Conservation (phyloP, 75 land plant species). For the Pinus tabuliformis region DNA sequence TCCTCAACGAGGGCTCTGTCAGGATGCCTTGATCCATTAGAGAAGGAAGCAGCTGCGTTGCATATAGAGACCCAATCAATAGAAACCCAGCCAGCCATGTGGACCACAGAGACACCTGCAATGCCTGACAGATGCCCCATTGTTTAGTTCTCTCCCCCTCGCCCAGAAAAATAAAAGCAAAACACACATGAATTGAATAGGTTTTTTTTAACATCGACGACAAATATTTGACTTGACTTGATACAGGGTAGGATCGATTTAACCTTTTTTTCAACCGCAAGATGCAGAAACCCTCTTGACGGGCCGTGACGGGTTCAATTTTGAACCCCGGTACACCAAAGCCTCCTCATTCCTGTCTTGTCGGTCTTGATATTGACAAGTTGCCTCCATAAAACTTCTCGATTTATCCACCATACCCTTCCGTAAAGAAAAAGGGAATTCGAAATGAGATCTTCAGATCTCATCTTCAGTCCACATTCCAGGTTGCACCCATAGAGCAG, state of each 20-base stretch:
- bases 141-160: not conserved
- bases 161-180: not conserved
- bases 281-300: not conserved
- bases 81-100: constrained; percentile 44
- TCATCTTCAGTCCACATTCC: too few species aligned
- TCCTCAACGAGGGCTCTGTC: too few species aligned
- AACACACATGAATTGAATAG: not conserved
- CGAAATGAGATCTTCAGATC: too few species aligned
- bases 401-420: too few species aligned
- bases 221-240: not conserved
- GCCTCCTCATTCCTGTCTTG: too few species aligned
- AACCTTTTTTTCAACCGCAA: not conserved
- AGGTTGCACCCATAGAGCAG: too few species aligned
- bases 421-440: too few species aligned
- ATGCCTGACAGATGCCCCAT: not conserved
- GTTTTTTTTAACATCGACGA: not conserved
- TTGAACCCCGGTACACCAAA: too few species aligned
- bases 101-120: constrained; percentile 32
- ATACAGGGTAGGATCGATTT: not conserved
- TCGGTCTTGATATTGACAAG: too few species aligned
- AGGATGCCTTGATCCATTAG: too few species aligned
- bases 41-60: constrained; percentile 13
- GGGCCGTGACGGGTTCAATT: too few species aligned
- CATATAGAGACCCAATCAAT: constrained; percentile 36
- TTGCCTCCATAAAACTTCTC: too few species aligned